These are phyloP conservation scores for Cicer pinnatifidum DNA, from an alignment of 306 rosid species.

Conservation along the genomic window DNA sequence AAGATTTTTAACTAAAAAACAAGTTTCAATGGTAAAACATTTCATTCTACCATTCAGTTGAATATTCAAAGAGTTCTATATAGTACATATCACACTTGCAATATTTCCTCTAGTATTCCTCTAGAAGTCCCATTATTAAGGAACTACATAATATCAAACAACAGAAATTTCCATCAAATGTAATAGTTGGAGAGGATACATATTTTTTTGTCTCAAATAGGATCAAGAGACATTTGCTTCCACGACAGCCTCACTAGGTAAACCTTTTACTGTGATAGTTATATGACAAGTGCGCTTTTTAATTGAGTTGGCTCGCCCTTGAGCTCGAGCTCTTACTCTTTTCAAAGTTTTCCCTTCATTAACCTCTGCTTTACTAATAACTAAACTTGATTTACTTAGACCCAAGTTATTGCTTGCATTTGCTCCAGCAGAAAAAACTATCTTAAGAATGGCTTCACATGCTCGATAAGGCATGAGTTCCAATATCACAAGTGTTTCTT, in stretches of 20 bases:
- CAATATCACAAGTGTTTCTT: conserved; percentile 52
- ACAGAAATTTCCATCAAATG: conserved; percentile 39
- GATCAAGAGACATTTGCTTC: conserved; percentile 50
- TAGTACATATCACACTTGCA: conserved; percentile 10
- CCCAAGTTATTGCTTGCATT: conserved; percentile 61
- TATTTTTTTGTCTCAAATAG: not conserved
- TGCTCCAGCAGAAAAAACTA: conserved; percentile 60
- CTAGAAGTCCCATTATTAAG: conserved; percentile 24
- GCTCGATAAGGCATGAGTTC: conserved; percentile 59
- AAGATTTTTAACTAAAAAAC: not conserved
- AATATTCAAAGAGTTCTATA: conserved; percentile 34
- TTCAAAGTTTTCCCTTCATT: conserved; percentile 58
- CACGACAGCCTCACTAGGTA: conserved; percentile 42
- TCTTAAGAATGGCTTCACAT: conserved; percentile 52
- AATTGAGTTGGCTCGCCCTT: conserved; percentile 48
- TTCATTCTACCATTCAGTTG: conserved; percentile 20
- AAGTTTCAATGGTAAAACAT: conserved; percentile 25
- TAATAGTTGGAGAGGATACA: conserved; percentile 33
- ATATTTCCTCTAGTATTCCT: conserved; percentile 25
- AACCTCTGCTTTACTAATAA: conserved; percentile 58
- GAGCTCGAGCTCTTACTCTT: conserved; percentile 49
- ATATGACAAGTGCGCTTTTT: conserved; percentile 59
- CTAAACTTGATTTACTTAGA: conserved; percentile 52
- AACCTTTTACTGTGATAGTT: conserved; percentile 51
- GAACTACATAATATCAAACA: conserved; percentile 43